Conservation (phyloP, 768 basidiomycete species). For the Amyloporia xantha region DNA sequence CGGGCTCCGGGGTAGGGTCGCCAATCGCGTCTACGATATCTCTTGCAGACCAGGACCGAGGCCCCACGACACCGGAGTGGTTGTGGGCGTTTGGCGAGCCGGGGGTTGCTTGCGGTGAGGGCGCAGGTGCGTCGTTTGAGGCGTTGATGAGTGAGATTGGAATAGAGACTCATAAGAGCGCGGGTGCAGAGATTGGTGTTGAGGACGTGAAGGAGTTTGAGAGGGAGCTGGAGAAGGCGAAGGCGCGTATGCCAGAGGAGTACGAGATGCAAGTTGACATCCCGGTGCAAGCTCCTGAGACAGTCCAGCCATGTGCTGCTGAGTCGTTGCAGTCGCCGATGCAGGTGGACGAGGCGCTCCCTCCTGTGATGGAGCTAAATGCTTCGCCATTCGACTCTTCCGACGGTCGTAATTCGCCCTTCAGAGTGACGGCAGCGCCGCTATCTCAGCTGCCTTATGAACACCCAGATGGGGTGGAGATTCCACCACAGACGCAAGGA, state of each 20-base stretch:
- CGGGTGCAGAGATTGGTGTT: background rate
- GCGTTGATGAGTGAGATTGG: background rate
- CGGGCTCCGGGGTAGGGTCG: constrained; percentile 16
- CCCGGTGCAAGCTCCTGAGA: too few species aligned
- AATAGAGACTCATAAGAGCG: background rate
- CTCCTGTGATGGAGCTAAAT: too few species aligned
- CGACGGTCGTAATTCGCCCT: too few species aligned
- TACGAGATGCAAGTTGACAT: too few species aligned
- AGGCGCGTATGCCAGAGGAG: too few species aligned
- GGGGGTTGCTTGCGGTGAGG: constrained; percentile 5
- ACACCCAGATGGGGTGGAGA: too few species aligned
- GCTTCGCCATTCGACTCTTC: too few species aligned
- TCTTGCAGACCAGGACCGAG: constrained; percentile 15
- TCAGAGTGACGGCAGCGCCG: too few species aligned
- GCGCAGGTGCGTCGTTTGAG: background rate
- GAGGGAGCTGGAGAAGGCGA: constrained; percentile 10
- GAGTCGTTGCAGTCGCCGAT: background rate
- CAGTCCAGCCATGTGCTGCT: too few species aligned
- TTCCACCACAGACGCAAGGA: too few species aligned
- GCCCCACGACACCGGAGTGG: constrained; percentile 21
- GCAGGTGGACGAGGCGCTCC: background rate
- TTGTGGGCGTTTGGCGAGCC: constrained; percentile 16
- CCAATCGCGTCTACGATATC: constrained; percentile 17
- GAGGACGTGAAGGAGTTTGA: constrained; percentile 8
- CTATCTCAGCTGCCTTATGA: too few species aligned